Evolutionary conservation across 2,329 filamentous ascomycete genomes (phyloP), one percentile per base, ranked within the genome.

Genomic region (Fonsecaea erecta): DNA sequence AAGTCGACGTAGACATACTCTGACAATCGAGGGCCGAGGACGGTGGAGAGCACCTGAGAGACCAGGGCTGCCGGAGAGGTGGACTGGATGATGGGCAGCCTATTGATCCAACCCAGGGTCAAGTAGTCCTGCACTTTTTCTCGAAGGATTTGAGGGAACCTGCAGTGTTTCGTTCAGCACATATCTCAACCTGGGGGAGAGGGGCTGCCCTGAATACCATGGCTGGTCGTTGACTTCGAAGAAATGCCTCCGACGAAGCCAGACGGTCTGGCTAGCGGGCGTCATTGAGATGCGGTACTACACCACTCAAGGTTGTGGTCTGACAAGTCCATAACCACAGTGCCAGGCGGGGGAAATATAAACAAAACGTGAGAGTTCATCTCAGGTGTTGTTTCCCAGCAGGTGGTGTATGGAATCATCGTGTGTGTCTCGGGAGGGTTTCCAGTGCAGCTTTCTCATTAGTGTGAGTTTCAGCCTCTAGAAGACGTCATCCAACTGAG

Each of bases 1-100:
- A 92, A 91, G 78, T 93, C 90, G 67, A 93, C 83, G 71, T 90
- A 87, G 18, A 84, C 86, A 75, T 89, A 87, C 1, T 79, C 76
- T 18, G 80, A 77, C 1, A 86, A 78, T 28, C 78, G 73, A 4
- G 73, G 65, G 37, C 81, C 80, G 14, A 89, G 81, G 48, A 84
- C 78, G 24, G 76, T 77, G 43, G 82, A 79, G 52, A 92, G 82
- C 21, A 86, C 77, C 51, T 79, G 76, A 53, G 88, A 85, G n/a
- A 86, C 87, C 48, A 88, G 74, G n/a, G 81, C 78, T 18, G 88
- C 87, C 1, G 88, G 86, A 8, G 86, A 84, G 57, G 77, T 76
- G 30, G 77, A 74, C 72, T 90, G 87, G 4, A 90, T 70, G 35
- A 85, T 34, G 2, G 88, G 88, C 18, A 89, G 76, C 46, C 80